Evolutionary conservation across 805 yeast genomes (phyloP).

Genomic region (Debaryomyces hansenii): DNA sequence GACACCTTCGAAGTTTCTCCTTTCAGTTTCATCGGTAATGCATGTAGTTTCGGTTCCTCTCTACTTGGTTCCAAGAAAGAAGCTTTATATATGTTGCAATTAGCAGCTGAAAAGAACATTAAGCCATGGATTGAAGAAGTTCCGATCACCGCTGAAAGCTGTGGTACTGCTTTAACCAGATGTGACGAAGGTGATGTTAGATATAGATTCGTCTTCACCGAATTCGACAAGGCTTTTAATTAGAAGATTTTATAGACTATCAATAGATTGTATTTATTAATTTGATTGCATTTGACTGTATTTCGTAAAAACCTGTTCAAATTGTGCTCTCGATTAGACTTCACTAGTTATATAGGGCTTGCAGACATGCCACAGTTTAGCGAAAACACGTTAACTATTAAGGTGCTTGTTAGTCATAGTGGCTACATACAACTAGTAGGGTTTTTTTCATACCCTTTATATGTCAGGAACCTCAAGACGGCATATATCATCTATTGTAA

Average conservation of each 20-base stretch:
- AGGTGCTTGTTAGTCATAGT: no score
- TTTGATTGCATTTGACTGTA: no score
- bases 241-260: background rate
- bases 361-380: no score
- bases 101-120: conserved; percentile 37
- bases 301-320: no score
- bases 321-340: no score
- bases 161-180: conserved; percentile 34
- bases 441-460: no score
- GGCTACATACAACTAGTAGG: no score
- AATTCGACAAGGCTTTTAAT: conserved; percentile 48
- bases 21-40: conserved; percentile 26
- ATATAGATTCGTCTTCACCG: conserved; percentile 60
- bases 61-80: conserved; percentile 37
- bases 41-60: conserved; percentile 29
- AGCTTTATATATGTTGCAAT: conserved; percentile 34
- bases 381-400: no score
- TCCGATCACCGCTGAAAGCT: conserved; percentile 33
- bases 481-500: no score
- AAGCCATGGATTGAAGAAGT: conserved; percentile 38
- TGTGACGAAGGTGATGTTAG: conserved; percentile 35
- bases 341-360: no score
- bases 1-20: conserved; percentile 25
- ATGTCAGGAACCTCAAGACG: no score
- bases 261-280: background rate